Conservation (phyloP, 2,329 filamentous ascomycete genomes). For the Anthostomella pinea region DNA sequence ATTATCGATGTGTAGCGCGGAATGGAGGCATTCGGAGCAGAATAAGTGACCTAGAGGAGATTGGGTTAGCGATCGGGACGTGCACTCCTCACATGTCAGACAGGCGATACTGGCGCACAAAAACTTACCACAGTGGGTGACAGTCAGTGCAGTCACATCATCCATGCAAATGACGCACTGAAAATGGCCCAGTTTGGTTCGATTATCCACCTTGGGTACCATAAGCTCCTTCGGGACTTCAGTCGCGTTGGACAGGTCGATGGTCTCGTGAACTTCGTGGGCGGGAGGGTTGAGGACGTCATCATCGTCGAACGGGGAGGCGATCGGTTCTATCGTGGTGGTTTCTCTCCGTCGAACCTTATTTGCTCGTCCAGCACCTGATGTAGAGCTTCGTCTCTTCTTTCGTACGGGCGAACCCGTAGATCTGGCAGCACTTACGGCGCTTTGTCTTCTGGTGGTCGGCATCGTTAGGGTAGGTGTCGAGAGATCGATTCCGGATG, state of each 20-base stretch:
- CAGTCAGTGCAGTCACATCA: slow-evolving; percentile 53
- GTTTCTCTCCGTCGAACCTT: slow-evolving; percentile 28
- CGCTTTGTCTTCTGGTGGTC: slow-evolving; percentile 17
- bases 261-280: slow-evolving; percentile 27
- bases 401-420: slow-evolving; percentile 6
- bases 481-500: slow-evolving; percentile 19
- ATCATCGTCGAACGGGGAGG: slow-evolving; percentile 28
- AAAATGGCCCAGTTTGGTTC: slow-evolving; percentile 52
- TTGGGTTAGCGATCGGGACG: too few species aligned
- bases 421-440: slow-evolving; percentile 7
- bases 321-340: slow-evolving; percentile 20
- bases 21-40: slow-evolving; percentile 61
- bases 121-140: slow-evolving; percentile 64
- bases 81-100: too few species aligned
- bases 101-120: background rate
- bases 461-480: slow-evolving; percentile 22
- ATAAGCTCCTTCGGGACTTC: slow-evolving; percentile 43
- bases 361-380: slow-evolving; percentile 17
- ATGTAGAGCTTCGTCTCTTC: slow-evolving; percentile 23
- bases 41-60: slow-evolving; percentile 56
- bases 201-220: slow-evolving; percentile 46
- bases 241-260: slow-evolving; percentile 43
- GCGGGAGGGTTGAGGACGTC: slow-evolving; percentile 6
- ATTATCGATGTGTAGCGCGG: slow-evolving; percentile 54
- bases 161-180: slow-evolving; percentile 70